These are phyloP conservation scores for Diaporthe batatas DNA, from an alignment of 2,329 filamentous ascomycete species.

Conservation along the genomic window DNA sequence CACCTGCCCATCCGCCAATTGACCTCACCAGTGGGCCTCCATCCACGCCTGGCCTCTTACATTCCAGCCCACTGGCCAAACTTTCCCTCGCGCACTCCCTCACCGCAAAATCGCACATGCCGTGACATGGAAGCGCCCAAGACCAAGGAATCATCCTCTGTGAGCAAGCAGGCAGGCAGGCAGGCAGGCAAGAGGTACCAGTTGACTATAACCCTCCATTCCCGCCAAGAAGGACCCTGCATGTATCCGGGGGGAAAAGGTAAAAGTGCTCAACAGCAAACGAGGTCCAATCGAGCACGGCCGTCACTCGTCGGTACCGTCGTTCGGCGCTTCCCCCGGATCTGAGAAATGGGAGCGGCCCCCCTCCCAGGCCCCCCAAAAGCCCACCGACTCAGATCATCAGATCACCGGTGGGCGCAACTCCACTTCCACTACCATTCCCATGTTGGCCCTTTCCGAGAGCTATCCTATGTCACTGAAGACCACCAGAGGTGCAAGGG, in stretches of 20 bases:
- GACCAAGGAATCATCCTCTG: not conserved
- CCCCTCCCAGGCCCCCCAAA: not conserved
- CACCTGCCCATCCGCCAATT: not conserved
- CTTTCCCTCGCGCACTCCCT: not conserved
- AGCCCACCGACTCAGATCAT: constrained; percentile 3
- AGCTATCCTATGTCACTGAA: not conserved
- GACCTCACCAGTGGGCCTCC: constrained; percentile 3
- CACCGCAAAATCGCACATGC: not conserved
- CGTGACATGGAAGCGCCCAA: not conserved
- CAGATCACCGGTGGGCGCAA: not conserved
- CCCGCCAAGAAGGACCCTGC: constrained; percentile 11
- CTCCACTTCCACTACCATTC: not conserved
- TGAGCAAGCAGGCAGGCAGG: not conserved
- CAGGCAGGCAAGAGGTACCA: not conserved
- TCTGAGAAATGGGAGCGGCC: not conserved
- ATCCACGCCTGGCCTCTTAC: not conserved
- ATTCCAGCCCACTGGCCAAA: not conserved
- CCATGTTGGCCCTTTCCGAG: not conserved
- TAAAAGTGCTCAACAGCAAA: constrained; percentile 3
- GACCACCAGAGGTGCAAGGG: not conserved
- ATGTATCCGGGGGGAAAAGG: not conserved
- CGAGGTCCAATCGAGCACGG: constrained; percentile 12
- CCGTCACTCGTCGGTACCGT: not conserved
- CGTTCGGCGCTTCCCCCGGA: constrained; percentile 24
- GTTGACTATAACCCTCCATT: constrained; percentile 15